phyloP scores from a whole-genome alignment of 2,329 filamentous ascomycete species.

The Arachnomyces sp. region DNA sequence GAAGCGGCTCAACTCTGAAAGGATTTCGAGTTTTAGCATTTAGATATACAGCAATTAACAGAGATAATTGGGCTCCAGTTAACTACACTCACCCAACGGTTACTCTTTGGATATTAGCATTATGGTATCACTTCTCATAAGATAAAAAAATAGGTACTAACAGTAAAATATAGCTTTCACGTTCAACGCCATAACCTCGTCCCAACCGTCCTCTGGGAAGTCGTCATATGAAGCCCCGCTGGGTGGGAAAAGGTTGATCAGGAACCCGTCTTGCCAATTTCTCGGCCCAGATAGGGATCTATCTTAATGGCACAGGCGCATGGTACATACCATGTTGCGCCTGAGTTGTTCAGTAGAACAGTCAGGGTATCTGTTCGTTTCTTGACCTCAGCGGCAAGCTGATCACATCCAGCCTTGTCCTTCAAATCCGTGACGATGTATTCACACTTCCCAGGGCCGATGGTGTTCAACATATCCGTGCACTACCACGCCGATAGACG shows the following conservation, averaged over 20 bases:
- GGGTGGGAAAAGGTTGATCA: background rate
- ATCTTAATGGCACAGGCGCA: too few species aligned
- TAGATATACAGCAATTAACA: too few species aligned
- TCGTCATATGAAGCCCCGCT: constrained; percentile 41
- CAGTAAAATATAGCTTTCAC: constrained; percentile 38
- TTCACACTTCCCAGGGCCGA: constrained; percentile 35
- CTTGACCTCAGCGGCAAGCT: constrained; percentile 29
- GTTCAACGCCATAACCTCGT: constrained; percentile 41
- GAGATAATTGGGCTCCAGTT: too few species aligned
- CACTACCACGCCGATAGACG: constrained; percentile 16
- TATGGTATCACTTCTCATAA: background rate
- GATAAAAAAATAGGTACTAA: background rate
- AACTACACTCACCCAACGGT: too few species aligned
- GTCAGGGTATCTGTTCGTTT: constrained; percentile 30
- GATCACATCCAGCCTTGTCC: constrained; percentile 32
- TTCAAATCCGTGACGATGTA: constrained; percentile 37
- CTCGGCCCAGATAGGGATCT: too few species aligned
- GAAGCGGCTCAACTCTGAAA: constrained; percentile 28
- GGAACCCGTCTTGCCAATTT: too few species aligned
- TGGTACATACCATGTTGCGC: constrained; percentile 27
- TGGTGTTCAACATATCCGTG: constrained; percentile 26
- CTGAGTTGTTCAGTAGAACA: constrained; percentile 35
- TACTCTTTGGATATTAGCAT: background rate
- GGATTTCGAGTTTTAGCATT: too few species aligned
- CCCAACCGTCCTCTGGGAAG: constrained; percentile 43